phyloP scores from a whole-genome alignment of 148 eudicot species.

The Silene uniflora region DNA sequence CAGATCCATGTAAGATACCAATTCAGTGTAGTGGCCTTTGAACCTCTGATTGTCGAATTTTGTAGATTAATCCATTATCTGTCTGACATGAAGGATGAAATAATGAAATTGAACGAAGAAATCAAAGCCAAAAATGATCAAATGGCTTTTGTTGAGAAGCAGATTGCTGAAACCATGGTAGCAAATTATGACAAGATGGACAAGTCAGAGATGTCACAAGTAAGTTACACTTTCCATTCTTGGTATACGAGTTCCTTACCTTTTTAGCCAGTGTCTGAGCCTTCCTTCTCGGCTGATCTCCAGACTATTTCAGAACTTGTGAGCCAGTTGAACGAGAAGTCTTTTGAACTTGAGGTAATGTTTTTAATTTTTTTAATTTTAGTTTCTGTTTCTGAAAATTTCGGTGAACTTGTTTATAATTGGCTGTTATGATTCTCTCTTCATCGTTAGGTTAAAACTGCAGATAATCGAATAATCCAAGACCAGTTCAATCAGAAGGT shows the following conservation, averaged over 20 bases:
- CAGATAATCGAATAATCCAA: slow-evolving; percentile 92
- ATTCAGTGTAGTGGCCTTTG: slow-evolving; percentile 11
- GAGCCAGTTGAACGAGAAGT: slow-evolving; percentile 82
- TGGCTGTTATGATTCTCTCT: neutral
- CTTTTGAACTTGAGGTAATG: slow-evolving; percentile 92
- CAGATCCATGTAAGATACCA: slow-evolving; percentile 50
- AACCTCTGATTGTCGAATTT: neutral
- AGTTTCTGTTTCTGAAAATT: neutral
- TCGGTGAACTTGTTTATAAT: neutral
- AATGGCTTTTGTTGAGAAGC: slow-evolving; percentile 69
- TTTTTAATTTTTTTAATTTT: neutral
- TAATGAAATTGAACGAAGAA: slow-evolving; percentile 67
- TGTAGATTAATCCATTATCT: slow-evolving; percentile 16
- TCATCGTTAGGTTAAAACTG: slow-evolving; percentile 70
- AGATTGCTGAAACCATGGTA: slow-evolving; percentile 53
- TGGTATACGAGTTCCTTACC: slow-evolving; percentile 4
- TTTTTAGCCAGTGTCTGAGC: slow-evolving; percentile 7
- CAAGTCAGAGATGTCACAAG: slow-evolving; percentile 57
- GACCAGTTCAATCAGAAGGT: slow-evolving; percentile 96
- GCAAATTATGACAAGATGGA: slow-evolving; percentile 47
- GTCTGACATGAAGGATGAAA: slow-evolving; percentile 52
- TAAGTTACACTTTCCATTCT: slow-evolving; percentile 29
- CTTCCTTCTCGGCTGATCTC: slow-evolving; percentile 11
- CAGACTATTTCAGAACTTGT: slow-evolving; percentile 77
- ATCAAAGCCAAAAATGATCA: slow-evolving; percentile 62